Evolutionary conservation across 306 rosid species (phyloP), one percentile per base, ranked within the genome.

Genomic region (Bauhinia variegata): DNA sequence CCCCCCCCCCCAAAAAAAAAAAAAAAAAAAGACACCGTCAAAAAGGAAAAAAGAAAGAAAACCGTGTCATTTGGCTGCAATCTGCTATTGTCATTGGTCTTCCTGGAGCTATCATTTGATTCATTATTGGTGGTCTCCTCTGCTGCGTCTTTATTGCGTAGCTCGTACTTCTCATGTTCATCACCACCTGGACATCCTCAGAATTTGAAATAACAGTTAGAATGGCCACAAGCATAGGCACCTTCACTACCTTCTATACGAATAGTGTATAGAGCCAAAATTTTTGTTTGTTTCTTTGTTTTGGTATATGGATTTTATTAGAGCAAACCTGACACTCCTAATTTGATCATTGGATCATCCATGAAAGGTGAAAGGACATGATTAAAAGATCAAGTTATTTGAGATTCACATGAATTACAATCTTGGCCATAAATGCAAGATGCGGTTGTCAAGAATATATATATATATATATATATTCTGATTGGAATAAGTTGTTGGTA

Each of bases 21-120:
- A 65, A 39, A 49, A 28, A 54, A 59, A 50, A 18, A 32, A 53
- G 41, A 19, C n/a, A n/a, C n/a, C n/a, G n/a, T n/a, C n/a, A n/a
- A n/a, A n/a, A n/a, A n/a, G 59, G 49, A 30, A 46, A 70, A 41
- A 68, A 36, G 23, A 46, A 70, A 41, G 63, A 36, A 58, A 70
- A 89, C 91, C 96, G 81, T 83, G 64, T 79, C 87, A 52, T 75
- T 79, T 60, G 59, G 70, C 65, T 55, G 84, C 67, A 76, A 70
- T 67, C 8, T 70, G 68, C 43, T 67, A 34, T 67, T 66, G 37
- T 51, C 70, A 50, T 62, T 51, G 52, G 74, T 65, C 54, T 66
- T 63, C 46, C 12, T 53, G 50, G 66, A 44, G 47, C 65, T 62
- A 34, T 52, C 60, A 42, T 73, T 80, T 49, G 75, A 62, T 19